Conservation (phyloP, 768 basidiomycete genomes). For the Lyophyllum atratum region DNA sequence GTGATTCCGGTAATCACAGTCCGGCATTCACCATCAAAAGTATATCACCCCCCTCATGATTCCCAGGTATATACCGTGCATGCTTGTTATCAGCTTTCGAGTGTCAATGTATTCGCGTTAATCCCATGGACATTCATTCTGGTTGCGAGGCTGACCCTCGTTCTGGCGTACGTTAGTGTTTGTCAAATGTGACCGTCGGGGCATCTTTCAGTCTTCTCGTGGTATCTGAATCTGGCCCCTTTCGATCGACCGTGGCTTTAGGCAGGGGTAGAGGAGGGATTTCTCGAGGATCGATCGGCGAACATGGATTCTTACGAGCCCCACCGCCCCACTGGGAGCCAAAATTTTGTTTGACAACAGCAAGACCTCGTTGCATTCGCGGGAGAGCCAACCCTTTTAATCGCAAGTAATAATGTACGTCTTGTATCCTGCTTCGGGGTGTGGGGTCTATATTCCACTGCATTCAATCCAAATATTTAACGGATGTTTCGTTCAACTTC, state of each 20-base stretch:
- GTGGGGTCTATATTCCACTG: neutral
- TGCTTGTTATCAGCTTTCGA: neutral
- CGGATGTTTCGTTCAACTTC: neutral
- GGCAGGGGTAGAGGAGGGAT: neutral
- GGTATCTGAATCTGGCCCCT: too few relatives aligned
- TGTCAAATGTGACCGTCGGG: neutral
- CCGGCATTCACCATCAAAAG: constrained; percentile 46
- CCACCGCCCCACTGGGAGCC: neutral
- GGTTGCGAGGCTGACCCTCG: neutral
- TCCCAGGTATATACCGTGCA: neutral
- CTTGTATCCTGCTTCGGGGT: neutral
- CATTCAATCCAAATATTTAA: neutral
- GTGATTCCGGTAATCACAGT: constrained; percentile 60
- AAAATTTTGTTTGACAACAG: constrained; percentile 4
- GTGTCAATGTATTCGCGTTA: neutral
- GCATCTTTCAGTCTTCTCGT: too few relatives aligned
- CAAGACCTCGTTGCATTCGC: constrained; percentile 5
- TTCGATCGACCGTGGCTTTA: too few relatives aligned
- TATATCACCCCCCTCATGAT: constrained; percentile 8
- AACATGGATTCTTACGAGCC: neutral
- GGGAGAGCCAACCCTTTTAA: neutral
- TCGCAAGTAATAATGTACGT: neutral
- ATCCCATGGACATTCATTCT: neutral
- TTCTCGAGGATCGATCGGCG: constrained; percentile 8
- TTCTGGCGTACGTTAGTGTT: too few relatives aligned